These are phyloP conservation scores for Ogataea methylovora DNA, from an alignment of 805 yeast genomes.

Conservation along the genomic window DNA sequence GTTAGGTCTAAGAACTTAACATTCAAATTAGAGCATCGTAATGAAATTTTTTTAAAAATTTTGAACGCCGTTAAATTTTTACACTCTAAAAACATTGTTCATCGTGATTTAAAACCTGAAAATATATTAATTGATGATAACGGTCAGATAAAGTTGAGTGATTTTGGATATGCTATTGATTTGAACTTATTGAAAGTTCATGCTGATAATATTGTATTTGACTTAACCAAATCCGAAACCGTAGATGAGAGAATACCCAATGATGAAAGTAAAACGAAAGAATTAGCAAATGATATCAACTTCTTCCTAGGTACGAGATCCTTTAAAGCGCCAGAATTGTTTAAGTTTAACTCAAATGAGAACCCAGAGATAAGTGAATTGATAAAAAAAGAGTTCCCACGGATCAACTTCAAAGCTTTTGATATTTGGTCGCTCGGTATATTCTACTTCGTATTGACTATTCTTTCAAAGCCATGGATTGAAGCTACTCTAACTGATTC, in stretches of 20 bases:
- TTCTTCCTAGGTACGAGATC: conserved; percentile 41
- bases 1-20: conserved; percentile 28
- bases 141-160: conserved; percentile 39
- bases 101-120: conserved; percentile 50
- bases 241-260: background rate
- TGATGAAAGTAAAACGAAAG: background rate
- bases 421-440: conserved; percentile 51
- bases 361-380: background rate
- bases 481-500: conserved; percentile 26
- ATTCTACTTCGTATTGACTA: conserved; percentile 35
- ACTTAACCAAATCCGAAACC: background rate
- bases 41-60: conserved; percentile 44
- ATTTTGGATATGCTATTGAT: conserved; percentile 44
- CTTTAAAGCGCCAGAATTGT: conserved; percentile 49
- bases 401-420: conserved; percentile 25
- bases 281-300: conserved; percentile 12
- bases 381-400: background rate
- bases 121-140: conserved; percentile 37
- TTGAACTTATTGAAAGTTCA: conserved; percentile 15
- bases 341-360: conserved; percentile 5
- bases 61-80: conserved; percentile 38
- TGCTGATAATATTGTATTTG: conserved; percentile 1
- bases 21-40: conserved; percentile 29
- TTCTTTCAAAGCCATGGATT: conserved; percentile 43
- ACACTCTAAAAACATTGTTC: conserved; percentile 36